Evolutionary conservation across 371 early-diverging fungal species (phyloP), one percentile per base, ranked within the genome.

Genomic region (Saksenaea vasiformis): DNA sequence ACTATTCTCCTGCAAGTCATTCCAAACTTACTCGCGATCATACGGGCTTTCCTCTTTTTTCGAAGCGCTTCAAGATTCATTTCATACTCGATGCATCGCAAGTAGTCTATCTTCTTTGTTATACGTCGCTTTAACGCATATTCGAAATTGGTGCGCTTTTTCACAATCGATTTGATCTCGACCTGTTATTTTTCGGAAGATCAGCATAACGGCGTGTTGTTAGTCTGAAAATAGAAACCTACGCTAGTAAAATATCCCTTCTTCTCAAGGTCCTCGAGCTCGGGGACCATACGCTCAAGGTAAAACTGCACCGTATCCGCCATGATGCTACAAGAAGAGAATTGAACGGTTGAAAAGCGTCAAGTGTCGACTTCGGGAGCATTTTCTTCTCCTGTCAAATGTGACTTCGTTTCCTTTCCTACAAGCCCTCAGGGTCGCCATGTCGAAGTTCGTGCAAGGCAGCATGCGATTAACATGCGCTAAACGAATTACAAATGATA

Each of bases 51-150:
- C 43, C 98, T 85, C 69, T 92, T 92, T 69, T 78, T 83, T n/a
- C 96, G 85, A 58, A 96, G 76, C 27, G 86, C 74, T 54, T 97
- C 96, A 36, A 97, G 82, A 69, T 93, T 93, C 79, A 90, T 91
- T 71, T 98, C 98, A 77, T 94, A 98, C 63, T 94, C 93, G 56
- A 97, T 94, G 76, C 93, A 93, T 34, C 93, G 87, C 31, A 97
- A 76, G 70, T 85, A 98, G 61, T 96, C 96, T 13, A 87, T 84
- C 58, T 91, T 85, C 56, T 88, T 83, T 27, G 85, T 67, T 43
- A 88, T 86, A 60, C 93, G 88, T 36, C 95, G 85, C 65, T 91
- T 87, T 54, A 96, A 74, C 10, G 91, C 83, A 68, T 95, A 95
- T 74, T 97, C 97, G 61, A 92, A 92, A 58, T 88, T 87, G 26